A percentile compares a stretch with the other conserved stretches of the same genome.
Evolutionary conservation across 1,284 basidiomycete species (phyloP).

Genomic region (Rugosomyces carneus): DNA sequence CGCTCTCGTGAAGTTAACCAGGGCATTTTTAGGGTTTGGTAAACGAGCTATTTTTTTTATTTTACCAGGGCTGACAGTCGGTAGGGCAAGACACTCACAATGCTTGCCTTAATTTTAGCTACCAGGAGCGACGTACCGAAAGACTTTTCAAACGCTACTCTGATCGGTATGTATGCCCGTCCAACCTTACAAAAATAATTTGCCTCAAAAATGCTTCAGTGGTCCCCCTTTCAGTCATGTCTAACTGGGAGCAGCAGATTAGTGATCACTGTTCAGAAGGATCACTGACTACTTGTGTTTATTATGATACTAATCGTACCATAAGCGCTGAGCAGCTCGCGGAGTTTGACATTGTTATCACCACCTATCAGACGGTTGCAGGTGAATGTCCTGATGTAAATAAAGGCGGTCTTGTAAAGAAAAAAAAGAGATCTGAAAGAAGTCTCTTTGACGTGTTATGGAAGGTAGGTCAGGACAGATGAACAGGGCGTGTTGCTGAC

Average conservation of each 20-base stretch:
- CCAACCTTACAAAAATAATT: background rate
- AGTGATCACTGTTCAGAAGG: conserved; percentile 65
- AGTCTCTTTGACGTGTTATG: conserved; percentile 67
- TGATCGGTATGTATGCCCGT: conserved; percentile 52
- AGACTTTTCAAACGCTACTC: conserved; percentile 58
- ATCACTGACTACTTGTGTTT: conserved; percentile 53
- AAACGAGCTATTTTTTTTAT: conserved; percentile 5
- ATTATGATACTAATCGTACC: conserved; percentile 66
- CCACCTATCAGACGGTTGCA: conserved; percentile 75
- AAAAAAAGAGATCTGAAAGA: conserved; percentile 50
- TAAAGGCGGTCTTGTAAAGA: conserved; percentile 35
- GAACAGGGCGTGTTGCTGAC: background rate
- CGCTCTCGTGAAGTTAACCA: background rate
- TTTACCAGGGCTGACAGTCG: conserved; percentile 6
- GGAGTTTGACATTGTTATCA: conserved; percentile 79
- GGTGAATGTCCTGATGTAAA: conserved; percentile 39
- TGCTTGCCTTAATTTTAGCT: conserved; percentile 70
- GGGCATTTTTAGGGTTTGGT: conserved; percentile 33
- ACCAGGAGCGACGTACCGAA: conserved; percentile 59
- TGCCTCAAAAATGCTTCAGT: conserved; percentile 41
- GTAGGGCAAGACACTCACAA: conserved; percentile 82
- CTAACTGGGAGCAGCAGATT: conserved; percentile 90
- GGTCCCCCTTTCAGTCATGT: conserved; percentile 79
- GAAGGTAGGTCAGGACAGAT: conserved; percentile 49
- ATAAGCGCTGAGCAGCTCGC: conserved; percentile 55